Base-by-base conservation (phyloP, 495 filamentous ascomycete genomes). In the Entonaema liquescens region DNA sequence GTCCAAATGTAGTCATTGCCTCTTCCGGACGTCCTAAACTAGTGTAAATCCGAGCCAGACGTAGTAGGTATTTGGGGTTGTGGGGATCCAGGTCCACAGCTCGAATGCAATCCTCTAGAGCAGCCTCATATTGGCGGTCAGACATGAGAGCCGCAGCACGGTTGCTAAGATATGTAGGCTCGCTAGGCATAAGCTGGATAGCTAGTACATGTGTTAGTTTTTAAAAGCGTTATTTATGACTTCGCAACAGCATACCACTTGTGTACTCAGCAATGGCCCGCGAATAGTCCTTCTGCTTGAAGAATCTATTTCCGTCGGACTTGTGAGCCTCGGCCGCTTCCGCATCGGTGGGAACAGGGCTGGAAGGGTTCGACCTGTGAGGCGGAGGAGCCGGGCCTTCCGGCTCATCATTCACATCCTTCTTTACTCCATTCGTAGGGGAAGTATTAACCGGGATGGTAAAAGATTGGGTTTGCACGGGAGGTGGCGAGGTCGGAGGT, bases 111-210 rank as follows among this genome's bases (percentile, higher is more conserved):
- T 98, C 95, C 42, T 95, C 92, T 54, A 98, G 80, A 26, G 95
- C 96, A 61, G 91, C 87, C 36, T 84, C 75, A 76, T 87, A 98
- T 72, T 89, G 88, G 62, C 89, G 88, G 44, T 91, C 91, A 35
- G 92, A 89, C 86, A 99, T 94, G 81, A 91, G 92, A 12, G 95
- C 96, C 6, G 95, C 95, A 26, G 96, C 93, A 65, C 96, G 91
- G 86, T 99, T 99, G 69, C 92, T 94, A 42, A 96, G 89, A 78
- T 97, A 99, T 33, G 94, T 97, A 15, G 94, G 86, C 17, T 92
- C 93, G 78, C 82, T 84, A 68, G 89, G 92, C 74, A 91, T 87
- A 59, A 90, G 85, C 69, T 94, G 91, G 75, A 98, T 90, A 61
- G 95, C 94, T 97, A 77, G 38, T 64, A 63, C 21, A 38, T 58